A percentile compares a stretch with the other conserved stretches of the same genome.
Evolutionary conservation across 2,329 filamentous ascomycete genomes (phyloP).

Genomic region (Diaporthe australafricana): DNA sequence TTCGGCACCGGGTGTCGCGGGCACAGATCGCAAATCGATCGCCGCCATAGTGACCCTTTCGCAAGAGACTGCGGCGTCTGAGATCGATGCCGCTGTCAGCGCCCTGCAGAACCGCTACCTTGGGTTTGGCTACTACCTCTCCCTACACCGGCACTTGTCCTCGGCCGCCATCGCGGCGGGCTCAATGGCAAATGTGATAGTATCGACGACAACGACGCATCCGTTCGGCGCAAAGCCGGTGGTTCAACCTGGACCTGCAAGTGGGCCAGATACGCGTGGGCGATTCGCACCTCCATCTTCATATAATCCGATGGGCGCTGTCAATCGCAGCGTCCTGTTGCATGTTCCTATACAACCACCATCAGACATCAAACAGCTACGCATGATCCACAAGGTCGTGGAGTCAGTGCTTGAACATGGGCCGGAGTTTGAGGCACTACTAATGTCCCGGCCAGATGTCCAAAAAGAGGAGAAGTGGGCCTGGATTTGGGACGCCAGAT

Average conservation of each 20-base stretch:
- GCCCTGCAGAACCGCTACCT: slow-evolving; percentile 85
- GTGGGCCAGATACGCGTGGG: slow-evolving; percentile 44
- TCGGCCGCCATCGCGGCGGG: slow-evolving; percentile 72
- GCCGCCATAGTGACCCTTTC: slow-evolving; percentile 85
- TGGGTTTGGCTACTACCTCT: slow-evolving; percentile 85
- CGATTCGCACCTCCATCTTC: slow-evolving; percentile 82
- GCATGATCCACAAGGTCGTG: slow-evolving; percentile 88
- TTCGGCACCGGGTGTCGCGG: slow-evolving; percentile 58
- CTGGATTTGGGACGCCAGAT: slow-evolving; percentile 91
- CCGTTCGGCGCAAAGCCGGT: slow-evolving; percentile 84
- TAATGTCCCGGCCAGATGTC: slow-evolving; percentile 88
- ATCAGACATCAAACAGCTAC: slow-evolving; percentile 80
- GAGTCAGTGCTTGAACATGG: slow-evolving; percentile 84
- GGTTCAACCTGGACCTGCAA: slow-evolving; percentile 53
- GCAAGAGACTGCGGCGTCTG: slow-evolving; percentile 82
- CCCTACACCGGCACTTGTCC: slow-evolving; percentile 84
- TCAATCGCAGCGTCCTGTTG: slow-evolving; percentile 61
- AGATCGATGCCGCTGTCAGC: slow-evolving; percentile 85
- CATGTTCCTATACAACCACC: slow-evolving; percentile 82
- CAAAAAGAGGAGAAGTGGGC: slow-evolving; percentile 91
- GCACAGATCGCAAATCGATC: slow-evolving; percentile 75
- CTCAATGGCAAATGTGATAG: slow-evolving; percentile 51
- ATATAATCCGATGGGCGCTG: slow-evolving; percentile 61
- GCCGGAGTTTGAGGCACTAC: slow-evolving; percentile 87
- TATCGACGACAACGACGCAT: slow-evolving; percentile 62